Evolutionary conservation across 2,329 filamentous ascomycete species (phyloP), one percentile per base, ranked within the genome.

Genomic region (Cercospora berteroae): DNA sequence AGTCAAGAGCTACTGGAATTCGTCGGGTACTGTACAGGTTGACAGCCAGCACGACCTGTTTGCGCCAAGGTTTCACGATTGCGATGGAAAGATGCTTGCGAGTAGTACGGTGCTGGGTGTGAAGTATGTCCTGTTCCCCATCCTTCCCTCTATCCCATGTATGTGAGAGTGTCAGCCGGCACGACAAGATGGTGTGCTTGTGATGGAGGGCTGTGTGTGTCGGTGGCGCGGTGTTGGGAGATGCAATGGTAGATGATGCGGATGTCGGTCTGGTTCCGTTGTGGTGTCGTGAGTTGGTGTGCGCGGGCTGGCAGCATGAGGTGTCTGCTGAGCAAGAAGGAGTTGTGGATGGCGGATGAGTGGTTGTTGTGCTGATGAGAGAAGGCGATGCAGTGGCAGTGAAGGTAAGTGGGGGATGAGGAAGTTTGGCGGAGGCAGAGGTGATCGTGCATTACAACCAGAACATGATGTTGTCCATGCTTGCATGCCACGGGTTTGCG

Each of bases 401-500:
- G 20, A 50, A 50, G 44, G 20, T 50, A 4, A 5, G 10, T 23
- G 44, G 23, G 4, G 44, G 44, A 9, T 20, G 4, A 16, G 20
- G 9, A 25, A 25, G 9, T 5, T 23, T 57, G 52, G 25, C 25
- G 8, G n/a, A 57, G 27, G 25, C 4, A 4, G 33, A 5, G 2
- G 23, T 20, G 18, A 16, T 5, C 1, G 20, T 16, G 2, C 23
- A 8, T 71, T 60, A 72, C 50, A 74, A 68, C 67, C 70, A 78
- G 64, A 77, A 78, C 74, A 77, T 78, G 18, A 60, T 71, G 12
- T 71, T 27, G 61, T 76, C 65, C n/a, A 77, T 25, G 7, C 66
- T 60, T 23, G 25, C 5, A 48, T 75, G 71, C 76, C 77, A 79
- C 5, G 74, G 75, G 50, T 75, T 74, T 5, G 50, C 12, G 1